Evolutionary conservation across 768 basidiomycete genomes (phyloP).

Genomic region (Trametopsis cervina): DNA sequence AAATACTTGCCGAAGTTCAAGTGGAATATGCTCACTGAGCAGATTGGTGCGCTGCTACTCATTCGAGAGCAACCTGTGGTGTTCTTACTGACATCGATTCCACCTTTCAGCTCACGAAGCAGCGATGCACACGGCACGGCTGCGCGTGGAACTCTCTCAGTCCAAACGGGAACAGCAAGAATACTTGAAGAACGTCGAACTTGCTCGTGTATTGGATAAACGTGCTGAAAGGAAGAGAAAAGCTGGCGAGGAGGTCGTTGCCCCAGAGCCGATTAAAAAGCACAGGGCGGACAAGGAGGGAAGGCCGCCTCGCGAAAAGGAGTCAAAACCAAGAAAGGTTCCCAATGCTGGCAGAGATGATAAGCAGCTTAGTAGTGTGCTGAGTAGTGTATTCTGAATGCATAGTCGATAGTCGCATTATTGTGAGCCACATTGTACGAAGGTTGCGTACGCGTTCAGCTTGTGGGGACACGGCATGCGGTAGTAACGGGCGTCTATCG

Average conservation of each 20-base stretch:
- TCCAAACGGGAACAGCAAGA: constrained; percentile 86
- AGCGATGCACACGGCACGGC: constrained; percentile 76
- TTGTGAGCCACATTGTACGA: too few relatives aligned
- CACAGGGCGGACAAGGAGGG: neutral
- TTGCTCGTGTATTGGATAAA: constrained; percentile 80
- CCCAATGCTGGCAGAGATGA: constrained; percentile 14
- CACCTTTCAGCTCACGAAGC: constrained; percentile 75
- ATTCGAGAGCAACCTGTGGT: neutral
- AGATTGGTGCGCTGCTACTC: constrained; percentile 80
- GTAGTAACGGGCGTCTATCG: neutral
- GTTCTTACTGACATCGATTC: neutral
- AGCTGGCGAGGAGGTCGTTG: constrained; percentile 8
- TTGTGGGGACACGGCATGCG: neutral
- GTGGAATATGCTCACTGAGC: constrained; percentile 98
- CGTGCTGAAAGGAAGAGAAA: constrained; percentile 51
- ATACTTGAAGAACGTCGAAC: constrained; percentile 91
- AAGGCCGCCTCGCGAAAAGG: constrained; percentile 32
- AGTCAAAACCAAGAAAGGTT: constrained; percentile 28
- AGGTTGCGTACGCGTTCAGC: neutral
- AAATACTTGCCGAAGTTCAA: constrained; percentile 97
- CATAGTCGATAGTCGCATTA: too few relatives aligned
- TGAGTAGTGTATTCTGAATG: constrained; percentile 44
- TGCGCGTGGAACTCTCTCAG: constrained; percentile 88
- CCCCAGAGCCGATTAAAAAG: neutral
- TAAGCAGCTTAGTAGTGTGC: constrained; percentile 34